These are phyloP conservation scores for Emergomyces pasteurianus DNA, from an alignment of 2,329 filamentous ascomycete genomes.

Conservation along the genomic window DNA sequence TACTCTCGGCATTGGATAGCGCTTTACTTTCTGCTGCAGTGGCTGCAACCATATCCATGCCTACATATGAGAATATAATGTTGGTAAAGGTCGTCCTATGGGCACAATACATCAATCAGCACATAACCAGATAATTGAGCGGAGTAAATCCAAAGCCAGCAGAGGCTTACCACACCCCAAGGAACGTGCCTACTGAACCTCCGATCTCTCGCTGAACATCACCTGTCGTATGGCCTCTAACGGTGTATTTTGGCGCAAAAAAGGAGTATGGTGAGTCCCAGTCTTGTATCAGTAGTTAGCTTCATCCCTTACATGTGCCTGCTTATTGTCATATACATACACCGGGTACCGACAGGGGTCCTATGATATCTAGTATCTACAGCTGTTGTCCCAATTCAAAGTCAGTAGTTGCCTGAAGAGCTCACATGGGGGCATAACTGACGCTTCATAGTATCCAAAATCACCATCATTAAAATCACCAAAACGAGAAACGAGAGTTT, in stretches of 20 bases:
- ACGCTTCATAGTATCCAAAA: conserved; percentile 27
- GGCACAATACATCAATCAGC: conserved; percentile 7
- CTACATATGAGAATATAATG: conserved; percentile 33
- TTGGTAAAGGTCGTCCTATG: conserved; percentile 32
- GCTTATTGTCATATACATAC: conserved; percentile 13
- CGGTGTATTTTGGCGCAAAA: conserved; percentile 24
- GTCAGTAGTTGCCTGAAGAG: conserved; percentile 13
- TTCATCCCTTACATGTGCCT: not conserved
- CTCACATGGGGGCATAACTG: conserved; percentile 11
- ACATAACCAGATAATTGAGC: conserved; percentile 9
- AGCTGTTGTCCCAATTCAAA: conserved; percentile 18
- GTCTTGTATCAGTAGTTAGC: conserved; percentile 12
- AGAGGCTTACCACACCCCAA: conserved; percentile 27
- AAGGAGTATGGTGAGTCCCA: conserved; percentile 29
- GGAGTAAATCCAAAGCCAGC: not conserved
- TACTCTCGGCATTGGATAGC: conserved; percentile 30
- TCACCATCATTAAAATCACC: conserved; percentile 33
- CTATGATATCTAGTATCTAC: conserved; percentile 26
- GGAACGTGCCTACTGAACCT: conserved; percentile 26
- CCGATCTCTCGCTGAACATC: conserved; percentile 19
- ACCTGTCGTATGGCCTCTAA: conserved; percentile 19
- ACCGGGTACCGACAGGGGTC: conserved; percentile 24
- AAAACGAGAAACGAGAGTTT: conserved; percentile 30
- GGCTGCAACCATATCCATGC: conserved; percentile 33
- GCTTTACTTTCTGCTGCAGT: conserved; percentile 34